A percentile compares a stretch with the other conserved stretches of the same genome.
phyloP scores from a whole-genome alignment of 352 stramenopile genomes.

The Blastocystis hominis region DNA sequence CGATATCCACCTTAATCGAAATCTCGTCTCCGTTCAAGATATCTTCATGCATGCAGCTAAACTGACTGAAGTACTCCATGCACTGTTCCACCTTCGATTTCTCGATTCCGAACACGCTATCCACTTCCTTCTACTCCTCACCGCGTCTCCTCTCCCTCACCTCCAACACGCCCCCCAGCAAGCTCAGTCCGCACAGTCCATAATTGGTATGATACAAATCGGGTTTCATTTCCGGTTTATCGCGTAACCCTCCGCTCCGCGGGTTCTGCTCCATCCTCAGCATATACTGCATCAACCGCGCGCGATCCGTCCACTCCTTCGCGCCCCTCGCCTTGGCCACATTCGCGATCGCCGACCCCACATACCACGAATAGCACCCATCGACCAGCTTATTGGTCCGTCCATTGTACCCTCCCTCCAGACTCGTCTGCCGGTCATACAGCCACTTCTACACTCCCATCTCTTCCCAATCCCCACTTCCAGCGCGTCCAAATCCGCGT shows the following conservation, averaged over 20 bases:
- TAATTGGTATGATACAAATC: slow-evolving; percentile 99
- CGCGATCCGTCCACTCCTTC: slow-evolving; percentile 69
- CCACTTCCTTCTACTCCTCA: slow-evolving; percentile 21
- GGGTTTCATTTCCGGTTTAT: slow-evolving; percentile 69
- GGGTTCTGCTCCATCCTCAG: slow-evolving; percentile 64
- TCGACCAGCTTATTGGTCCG: slow-evolving; percentile 97
- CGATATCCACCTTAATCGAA: not conserved
- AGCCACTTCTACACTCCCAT: slow-evolving; percentile 52
- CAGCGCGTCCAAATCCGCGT: slow-evolving; percentile 67
- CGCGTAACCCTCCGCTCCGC: slow-evolving; percentile 63
- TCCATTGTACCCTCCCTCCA: slow-evolving; percentile 78
- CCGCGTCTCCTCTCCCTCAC: not conserved
- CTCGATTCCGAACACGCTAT: not conserved
- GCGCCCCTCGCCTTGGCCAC: slow-evolving; percentile 61
- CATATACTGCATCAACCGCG: slow-evolving; percentile 71
- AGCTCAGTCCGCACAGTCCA: slow-evolving; percentile 84
- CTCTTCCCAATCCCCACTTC: slow-evolving; percentile 43
- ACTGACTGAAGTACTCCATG: slow-evolving; percentile 3
- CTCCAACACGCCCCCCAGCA: not conserved
- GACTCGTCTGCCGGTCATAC: not conserved
- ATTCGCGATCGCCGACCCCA: slow-evolving; percentile 78
- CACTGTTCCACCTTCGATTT: not conserved
- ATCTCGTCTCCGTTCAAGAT: not conserved
- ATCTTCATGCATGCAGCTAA: not conserved
- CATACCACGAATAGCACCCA: slow-evolving; percentile 98